These are phyloP conservation scores for Trifolium subterraneum DNA, from an alignment of 306 rosid species.

Conservation along the genomic window DNA sequence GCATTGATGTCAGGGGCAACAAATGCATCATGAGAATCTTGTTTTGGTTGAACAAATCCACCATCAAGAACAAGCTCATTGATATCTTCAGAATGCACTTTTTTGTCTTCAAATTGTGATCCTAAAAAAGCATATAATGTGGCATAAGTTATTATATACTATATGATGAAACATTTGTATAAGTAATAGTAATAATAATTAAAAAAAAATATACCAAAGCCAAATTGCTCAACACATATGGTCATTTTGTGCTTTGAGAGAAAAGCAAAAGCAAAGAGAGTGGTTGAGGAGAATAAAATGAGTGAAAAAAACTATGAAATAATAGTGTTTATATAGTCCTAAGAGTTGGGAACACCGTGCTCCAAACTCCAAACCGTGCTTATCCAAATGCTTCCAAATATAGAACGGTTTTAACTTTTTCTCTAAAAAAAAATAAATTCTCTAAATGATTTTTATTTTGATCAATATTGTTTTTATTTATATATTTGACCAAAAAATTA, in stretches of 20 bases:
- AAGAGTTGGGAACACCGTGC: constrained; percentile 37
- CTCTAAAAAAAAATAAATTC: too few species aligned
- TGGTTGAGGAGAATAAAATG: not conserved
- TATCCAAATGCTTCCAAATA: constrained; percentile 21
- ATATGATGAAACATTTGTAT: not conserved
- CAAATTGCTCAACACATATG: constrained; percentile 57
- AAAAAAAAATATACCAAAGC: constrained; percentile 46
- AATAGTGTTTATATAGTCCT: constrained; percentile 45
- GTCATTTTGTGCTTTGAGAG: constrained; percentile 50
- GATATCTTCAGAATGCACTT: constrained; percentile 39
- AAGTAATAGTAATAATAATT: not conserved
- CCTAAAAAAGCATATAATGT: constrained; percentile 35
- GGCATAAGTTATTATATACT: not conserved
- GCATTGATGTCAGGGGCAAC: constrained; percentile 66
- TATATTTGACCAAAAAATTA: not conserved
- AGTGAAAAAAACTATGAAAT: constrained; percentile 10
- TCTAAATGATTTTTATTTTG: too few species aligned
- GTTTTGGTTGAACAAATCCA: constrained; percentile 58
- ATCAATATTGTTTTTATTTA: not conserved
- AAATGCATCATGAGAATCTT: constrained; percentile 35
- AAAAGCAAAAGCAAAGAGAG: not conserved
- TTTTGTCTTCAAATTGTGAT: constrained; percentile 44
- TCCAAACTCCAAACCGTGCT: not conserved
- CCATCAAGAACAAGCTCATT: constrained; percentile 62
- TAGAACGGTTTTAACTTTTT: not conserved